These are phyloP conservation scores for Trichoderma reesei DNA, from an alignment of 495 filamentous ascomycete species.

Conservation along the genomic window DNA sequence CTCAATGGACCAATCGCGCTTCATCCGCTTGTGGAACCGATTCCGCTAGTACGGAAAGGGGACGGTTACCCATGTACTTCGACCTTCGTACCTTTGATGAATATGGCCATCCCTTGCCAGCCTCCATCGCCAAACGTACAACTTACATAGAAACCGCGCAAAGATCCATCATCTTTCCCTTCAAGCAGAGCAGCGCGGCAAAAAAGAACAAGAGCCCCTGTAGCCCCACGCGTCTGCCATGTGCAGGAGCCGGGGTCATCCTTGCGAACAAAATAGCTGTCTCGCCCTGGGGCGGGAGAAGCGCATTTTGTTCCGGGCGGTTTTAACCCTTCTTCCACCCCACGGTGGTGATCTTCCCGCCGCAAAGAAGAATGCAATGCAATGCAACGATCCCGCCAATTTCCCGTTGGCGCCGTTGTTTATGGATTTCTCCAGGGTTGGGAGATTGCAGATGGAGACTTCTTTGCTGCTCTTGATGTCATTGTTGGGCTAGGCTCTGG, in stretches of 20 bases:
- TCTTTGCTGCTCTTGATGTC: not conserved
- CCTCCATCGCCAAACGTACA: too few species aligned
- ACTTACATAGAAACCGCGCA: not conserved
- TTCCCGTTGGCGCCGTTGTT: not conserved
- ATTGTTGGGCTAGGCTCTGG: not conserved
- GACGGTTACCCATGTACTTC: not conserved
- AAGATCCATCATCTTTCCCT: not conserved
- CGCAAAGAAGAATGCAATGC: not conserved
- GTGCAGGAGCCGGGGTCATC: not conserved
- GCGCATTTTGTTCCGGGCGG: not conserved
- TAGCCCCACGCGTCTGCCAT: not conserved
- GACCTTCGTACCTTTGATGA: too few species aligned
- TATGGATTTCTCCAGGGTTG: not conserved
- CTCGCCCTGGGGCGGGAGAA: not conserved
- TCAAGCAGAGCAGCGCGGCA: not conserved
- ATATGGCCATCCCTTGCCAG: too few species aligned
- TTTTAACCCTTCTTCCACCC: not conserved
- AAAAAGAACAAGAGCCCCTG: not conserved
- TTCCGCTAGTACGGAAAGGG: not conserved
- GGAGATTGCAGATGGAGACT: not conserved
- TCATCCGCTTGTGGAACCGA: not conserved
- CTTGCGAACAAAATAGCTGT: not conserved
- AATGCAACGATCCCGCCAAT: conserved; percentile 6
- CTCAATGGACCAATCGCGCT: not conserved
- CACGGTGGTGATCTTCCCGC: not conserved